Percentiles rank a stretch among this genome's conserved stretches.
These are phyloP conservation scores for Asterella californica DNA, from an alignment of 225 moss, liverwort and hornwort species.

Conservation along the genomic window DNA sequence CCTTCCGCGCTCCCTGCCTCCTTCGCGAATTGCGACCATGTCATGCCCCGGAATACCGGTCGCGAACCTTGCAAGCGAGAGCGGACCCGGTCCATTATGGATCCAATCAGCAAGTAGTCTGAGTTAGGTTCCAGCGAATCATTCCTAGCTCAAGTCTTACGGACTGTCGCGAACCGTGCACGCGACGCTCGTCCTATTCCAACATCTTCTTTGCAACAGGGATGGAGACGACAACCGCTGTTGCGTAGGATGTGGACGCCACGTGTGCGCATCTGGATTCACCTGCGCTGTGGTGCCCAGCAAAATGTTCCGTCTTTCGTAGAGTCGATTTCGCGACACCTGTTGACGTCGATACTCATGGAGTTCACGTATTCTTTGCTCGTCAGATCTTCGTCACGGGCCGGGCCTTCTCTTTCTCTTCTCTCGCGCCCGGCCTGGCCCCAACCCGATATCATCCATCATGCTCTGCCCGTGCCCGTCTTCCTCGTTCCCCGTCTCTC, in stretches of 20 bases:
- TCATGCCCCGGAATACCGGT: background rate
- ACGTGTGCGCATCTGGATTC: background rate
- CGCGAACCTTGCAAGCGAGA: background rate
- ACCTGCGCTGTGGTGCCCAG: background rate
- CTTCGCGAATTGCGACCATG: background rate
- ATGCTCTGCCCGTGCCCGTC: background rate
- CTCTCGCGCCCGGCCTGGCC: background rate
- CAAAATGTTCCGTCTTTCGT: background rate
- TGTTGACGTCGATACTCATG: background rate
- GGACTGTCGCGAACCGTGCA: background rate
- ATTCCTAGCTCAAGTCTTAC: background rate
- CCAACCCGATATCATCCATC: background rate
- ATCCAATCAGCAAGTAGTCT: background rate
- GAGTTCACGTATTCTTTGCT: background rate
- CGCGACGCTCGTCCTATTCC: background rate
- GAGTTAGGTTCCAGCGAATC: background rate
- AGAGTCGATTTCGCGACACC: background rate
- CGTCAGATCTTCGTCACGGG: background rate
- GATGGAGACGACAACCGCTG: background rate
- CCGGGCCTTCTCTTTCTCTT: background rate
- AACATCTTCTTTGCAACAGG: background rate
- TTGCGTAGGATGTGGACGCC: background rate
- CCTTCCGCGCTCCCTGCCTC: background rate
- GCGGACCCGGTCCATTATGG: background rate
- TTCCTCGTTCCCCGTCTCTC: background rate